Base-by-base conservation (phyloP, 2,329 filamentous ascomycete species). In the Penicillium nordicum region DNA sequence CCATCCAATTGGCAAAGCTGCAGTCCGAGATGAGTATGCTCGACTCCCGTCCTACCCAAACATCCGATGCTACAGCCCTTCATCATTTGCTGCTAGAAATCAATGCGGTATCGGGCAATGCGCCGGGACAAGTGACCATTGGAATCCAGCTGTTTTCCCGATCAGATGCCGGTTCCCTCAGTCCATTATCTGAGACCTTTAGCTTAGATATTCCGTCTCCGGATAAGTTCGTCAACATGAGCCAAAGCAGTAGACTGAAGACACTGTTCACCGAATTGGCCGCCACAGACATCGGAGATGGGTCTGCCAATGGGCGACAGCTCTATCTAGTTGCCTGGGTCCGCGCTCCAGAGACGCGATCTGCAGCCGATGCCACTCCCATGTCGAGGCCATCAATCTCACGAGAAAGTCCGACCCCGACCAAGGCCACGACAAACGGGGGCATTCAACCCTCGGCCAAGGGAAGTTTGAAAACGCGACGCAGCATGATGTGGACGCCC, bases 11-110 rank as follows among this genome's bases (percentile, higher is more conserved):
- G 63, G 93, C 93, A 7, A 91, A 87, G 70, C 79, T 97, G 55
- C 95, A 99, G 77, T 95, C 94, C 5, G 85, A 92, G 69, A 99
- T 99, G 94, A 96, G 92, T 73, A 82, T 97, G 67, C 80, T 99
- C 44, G 88, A 96, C 56, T 88, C 90, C 64, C 85, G 87, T n/a
- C 92, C 92, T 0, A 83, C 84, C 21, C 80, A 84, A 4, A 78
- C 84, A 10, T 75, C 84, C 16, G 92, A 88, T 64, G 80, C 91
- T 64, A 82, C 87, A 48, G 86, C 84, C 1, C 81, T 89, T 36
- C 77, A 96, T 51, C 89, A 96, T 69, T 88, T 97, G 65, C 80
- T 96, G 57, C 83, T 97, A 30, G 91, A 96, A 65, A 82, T 97
- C 58, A 92, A 89, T 67, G 87, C 88, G 9, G 88, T 97, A 60